These are phyloP conservation scores for Chlamydomonas asymmetrica DNA, from an alignment of 139 green algal genomes.

Conservation along the genomic window DNA sequence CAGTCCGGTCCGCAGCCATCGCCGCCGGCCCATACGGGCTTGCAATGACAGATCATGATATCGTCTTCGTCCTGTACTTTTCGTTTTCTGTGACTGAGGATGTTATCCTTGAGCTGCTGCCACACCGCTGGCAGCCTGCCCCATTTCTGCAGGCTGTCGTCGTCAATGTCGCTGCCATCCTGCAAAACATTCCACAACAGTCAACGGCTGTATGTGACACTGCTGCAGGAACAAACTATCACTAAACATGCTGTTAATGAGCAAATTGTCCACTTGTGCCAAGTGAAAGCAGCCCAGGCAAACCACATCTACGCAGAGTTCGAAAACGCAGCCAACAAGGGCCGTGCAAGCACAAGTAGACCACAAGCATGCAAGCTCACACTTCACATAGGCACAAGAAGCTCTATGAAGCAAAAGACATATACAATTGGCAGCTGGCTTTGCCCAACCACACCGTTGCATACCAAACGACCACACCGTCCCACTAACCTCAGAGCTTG, in stretches of 20 bases:
- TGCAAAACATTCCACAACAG: background rate
- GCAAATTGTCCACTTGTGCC: too few relatives aligned
- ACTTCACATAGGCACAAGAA: background rate
- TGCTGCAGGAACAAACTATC: too few relatives aligned
- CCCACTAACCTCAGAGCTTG: slow-evolving; percentile 7
- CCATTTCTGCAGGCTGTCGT: too few relatives aligned
- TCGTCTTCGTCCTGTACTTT: slow-evolving; percentile 89
- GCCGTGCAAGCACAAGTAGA: too few relatives aligned
- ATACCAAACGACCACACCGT: background rate
- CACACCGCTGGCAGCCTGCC: slow-evolving; percentile 77
- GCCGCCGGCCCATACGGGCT: slow-evolving; percentile 50
- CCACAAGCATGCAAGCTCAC: too few relatives aligned
- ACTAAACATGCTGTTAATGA: too few relatives aligned
- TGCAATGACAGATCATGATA: slow-evolving; percentile 95
- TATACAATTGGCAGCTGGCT: too few relatives aligned
- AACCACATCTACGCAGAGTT: too few relatives aligned
- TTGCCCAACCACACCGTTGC: background rate
- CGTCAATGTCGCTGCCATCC: too few relatives aligned
- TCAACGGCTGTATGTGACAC: background rate
- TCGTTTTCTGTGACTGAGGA: slow-evolving; percentile 75
- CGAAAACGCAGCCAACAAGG: too few relatives aligned
- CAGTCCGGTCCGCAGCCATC: slow-evolving; percentile 88
- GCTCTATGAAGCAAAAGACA: too few relatives aligned
- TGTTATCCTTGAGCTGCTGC: slow-evolving; percentile 81
- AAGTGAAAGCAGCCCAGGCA: too few relatives aligned